A percentile compares a stretch with the other conserved stretches of the same genome.
These are phyloP conservation scores for Sugiyamaella valdiviana DNA, from an alignment of 805 yeast genomes.

Conservation along the genomic window DNA sequence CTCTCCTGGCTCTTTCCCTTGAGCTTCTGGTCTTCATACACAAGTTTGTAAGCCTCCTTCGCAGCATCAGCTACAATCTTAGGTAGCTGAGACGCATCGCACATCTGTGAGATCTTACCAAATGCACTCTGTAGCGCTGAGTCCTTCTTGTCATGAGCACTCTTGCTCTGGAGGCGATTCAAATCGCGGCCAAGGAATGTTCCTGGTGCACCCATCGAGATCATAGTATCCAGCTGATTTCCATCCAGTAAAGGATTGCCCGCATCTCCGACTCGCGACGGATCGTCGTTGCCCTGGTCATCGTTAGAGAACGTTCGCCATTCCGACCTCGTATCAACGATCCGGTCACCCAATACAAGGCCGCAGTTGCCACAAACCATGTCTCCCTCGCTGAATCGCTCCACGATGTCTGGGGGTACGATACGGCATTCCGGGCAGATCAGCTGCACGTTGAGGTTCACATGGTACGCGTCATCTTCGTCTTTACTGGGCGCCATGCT, in stretches of 20 bases:
- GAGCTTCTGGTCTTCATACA: constrained; percentile 76
- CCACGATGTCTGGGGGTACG: constrained; percentile 91
- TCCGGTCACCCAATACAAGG: constrained; percentile 80
- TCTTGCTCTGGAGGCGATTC: constrained; percentile 81
- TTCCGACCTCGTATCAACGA: constrained; percentile 93
- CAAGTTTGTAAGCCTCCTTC: constrained; percentile 88
- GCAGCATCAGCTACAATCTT: constrained; percentile 96
- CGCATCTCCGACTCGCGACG: constrained; percentile 98
- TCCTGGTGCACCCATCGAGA: constrained; percentile 81
- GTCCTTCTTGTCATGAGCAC: constrained; percentile 81
- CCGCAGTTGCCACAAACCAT: constrained; percentile 98
- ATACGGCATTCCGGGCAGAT: constrained; percentile 96
- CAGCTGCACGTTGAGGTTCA: constrained; percentile 72
- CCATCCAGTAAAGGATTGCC: constrained; percentile 87
- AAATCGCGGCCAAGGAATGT: constrained; percentile 82
- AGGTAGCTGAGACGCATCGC: constrained; percentile 93
- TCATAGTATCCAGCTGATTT: constrained; percentile 86
- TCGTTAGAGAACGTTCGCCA: constrained; percentile 98
- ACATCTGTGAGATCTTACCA: constrained; percentile 86
- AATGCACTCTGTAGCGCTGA: constrained; percentile 83
- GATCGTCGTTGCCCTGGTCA: constrained; percentile 97
- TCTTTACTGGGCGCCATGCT: neutral
- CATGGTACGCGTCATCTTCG: constrained; percentile 23
- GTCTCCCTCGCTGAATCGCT: constrained; percentile 94
- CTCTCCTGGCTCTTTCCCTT: constrained; percentile 90